Evolutionary conservation across 352 stramenopile species (phyloP).

Genomic region (Globisporangium camurandrum): DNA sequence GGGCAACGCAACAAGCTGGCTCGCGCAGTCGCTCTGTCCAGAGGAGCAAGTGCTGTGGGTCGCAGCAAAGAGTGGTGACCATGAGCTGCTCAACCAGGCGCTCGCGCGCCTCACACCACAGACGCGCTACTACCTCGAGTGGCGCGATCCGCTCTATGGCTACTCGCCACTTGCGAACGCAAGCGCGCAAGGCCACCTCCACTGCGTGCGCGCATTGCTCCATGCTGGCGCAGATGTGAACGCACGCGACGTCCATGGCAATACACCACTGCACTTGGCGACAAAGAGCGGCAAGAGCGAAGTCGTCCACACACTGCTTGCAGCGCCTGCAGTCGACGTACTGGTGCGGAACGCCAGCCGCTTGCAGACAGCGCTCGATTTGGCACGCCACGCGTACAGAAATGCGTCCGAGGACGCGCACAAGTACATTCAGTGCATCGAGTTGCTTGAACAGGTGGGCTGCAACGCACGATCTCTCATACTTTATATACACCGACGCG

Average conservation of each 20-base stretch:
- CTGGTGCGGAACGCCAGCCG: constrained; percentile 46
- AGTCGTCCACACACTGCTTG: constrained; percentile 56
- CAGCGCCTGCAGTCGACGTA: constrained; percentile 36
- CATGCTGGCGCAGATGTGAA: constrained; percentile 49
- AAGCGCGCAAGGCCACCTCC: constrained; percentile 44
- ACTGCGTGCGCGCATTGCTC: constrained; percentile 54
- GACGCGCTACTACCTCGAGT: constrained; percentile 64
- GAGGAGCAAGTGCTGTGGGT: constrained; percentile 74
- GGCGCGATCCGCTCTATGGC: constrained; percentile 49
- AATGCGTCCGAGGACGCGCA: constrained; percentile 25
- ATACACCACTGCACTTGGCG: constrained; percentile 63
- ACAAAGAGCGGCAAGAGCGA: constrained; percentile 51
- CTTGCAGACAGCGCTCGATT: constrained; percentile 58
- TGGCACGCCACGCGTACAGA: constrained; percentile 52
- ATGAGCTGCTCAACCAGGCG: constrained; percentile 33
- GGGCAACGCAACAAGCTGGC: constrained; percentile 71
- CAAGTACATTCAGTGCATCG: constrained; percentile 59
- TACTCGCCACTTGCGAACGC: constrained; percentile 67
- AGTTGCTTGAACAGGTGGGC: constrained; percentile 83
- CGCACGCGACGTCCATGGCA: constrained; percentile 44
- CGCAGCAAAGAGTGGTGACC: constrained; percentile 64
- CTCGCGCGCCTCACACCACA: constrained; percentile 43
- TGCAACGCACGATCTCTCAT: background rate
- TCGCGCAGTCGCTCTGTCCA: constrained; percentile 60
- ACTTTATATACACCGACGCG: no score